Evolutionary conservation across 2,329 filamentous ascomycete species (phyloP).

Genomic region (Dactylellina parvicollis): DNA sequence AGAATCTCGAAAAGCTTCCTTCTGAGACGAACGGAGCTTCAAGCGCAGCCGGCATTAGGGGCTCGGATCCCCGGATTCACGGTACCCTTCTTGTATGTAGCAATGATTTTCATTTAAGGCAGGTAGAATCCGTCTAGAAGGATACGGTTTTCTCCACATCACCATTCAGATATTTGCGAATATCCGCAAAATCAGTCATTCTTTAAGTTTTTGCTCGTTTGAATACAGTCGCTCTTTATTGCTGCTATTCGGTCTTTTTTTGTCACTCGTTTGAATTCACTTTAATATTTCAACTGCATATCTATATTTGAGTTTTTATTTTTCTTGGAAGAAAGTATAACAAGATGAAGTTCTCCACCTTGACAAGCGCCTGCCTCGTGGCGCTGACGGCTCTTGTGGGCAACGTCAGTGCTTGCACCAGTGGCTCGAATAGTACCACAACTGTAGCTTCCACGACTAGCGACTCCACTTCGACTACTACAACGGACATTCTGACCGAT

Average conservation of each 20-base stretch:
- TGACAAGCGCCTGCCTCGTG: conserved; percentile 20
- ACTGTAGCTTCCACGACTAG: neutral
- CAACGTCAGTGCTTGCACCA: conserved; percentile 9
- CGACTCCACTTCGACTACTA: neutral
- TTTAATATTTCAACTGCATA: conserved; percentile 10
- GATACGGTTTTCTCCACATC: neutral
- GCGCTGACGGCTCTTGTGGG: conserved; percentile 21
- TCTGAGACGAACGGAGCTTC: conserved; percentile 13
- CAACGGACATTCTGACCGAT: neutral
- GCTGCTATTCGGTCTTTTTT: conserved; percentile 13
- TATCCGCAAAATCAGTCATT: conserved; percentile 42
- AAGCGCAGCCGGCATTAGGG: neutral
- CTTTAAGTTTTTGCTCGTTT: conserved; percentile 22
- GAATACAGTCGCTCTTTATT: conserved; percentile 39
- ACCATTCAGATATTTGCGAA: conserved; percentile 31
- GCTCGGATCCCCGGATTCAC: neutral
- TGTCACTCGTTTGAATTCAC: neutral
- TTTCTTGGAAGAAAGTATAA: neutral
- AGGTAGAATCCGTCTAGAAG: neutral
- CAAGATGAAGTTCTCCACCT: conserved; percentile 32
- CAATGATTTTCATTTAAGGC: conserved; percentile 28
- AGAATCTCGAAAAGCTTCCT: conserved; percentile 11
- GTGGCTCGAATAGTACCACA: neutral
- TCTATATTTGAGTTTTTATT: no score
- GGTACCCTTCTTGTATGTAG: neutral